Evolutionary conservation across 73 alveolate species (phyloP), one percentile per base, ranked within the genome.

Genomic region (Urostyla sp.): DNA sequence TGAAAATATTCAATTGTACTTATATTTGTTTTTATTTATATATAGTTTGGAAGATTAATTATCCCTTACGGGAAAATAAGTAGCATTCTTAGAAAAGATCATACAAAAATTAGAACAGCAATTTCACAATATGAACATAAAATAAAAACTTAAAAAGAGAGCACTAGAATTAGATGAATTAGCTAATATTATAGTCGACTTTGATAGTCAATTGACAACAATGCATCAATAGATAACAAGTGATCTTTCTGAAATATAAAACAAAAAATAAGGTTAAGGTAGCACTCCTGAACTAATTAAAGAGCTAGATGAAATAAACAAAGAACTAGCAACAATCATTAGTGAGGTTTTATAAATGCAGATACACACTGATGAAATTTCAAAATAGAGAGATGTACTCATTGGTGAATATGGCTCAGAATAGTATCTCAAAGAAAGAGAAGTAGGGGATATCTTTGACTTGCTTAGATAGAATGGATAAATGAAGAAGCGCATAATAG

Each of bases 401-500:
- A 16, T 11, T 40, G 52, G 20, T 11, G 52, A 40, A 40, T 40
- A 11, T 40, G 52, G 20, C 15, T 10, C 52, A 11, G 10, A n/a
- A n/a, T n/a, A n/a, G n/a, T n/a, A n/a, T n/a, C n/a, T n/a, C n/a
- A n/a, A n/a, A n/a, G n/a, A n/a, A n/a, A n/a, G n/a, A n/a, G n/a
- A n/a, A n/a, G n/a, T n/a, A n/a, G n/a, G n/a, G n/a, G 69, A 49
- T 49, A 69, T 69, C 4, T 69, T 69, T 37, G 34, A 37, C 7
- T 54, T 69, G 4, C 72, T 69, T 1, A 69, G 49, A 49, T 26
- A 40, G 7, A 69, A 69, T 69, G 83, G 83, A 7, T 45, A 53
- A 59, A 69, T 49, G 72, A 69, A 69, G 54, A 69, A 69, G 31
- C 44, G 49, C 57, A 69, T 69, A 52, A 69, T 69, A 0, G 72